A percentile compares a stretch with the other conserved stretches of the same genome.
Conservation (phyloP, 2,329 filamentous ascomycete species). For the Chrysosporium queenslandicum region DNA sequence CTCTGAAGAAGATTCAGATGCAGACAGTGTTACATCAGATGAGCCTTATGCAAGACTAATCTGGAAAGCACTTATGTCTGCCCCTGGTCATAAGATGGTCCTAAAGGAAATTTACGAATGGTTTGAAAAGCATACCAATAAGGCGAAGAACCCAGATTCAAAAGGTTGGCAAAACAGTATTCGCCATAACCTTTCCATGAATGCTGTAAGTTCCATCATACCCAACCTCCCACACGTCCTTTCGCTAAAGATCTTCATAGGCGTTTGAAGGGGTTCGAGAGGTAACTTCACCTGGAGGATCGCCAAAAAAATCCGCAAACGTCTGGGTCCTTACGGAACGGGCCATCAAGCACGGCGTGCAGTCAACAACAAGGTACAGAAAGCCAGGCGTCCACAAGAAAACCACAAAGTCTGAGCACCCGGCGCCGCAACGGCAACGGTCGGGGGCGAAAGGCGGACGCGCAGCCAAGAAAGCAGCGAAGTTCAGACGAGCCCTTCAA, state of each 20-base stretch:
- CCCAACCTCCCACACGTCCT: constrained; percentile 1
- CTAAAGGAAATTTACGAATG: constrained; percentile 83
- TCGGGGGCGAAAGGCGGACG: constrained; percentile 36
- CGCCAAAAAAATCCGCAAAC: constrained; percentile 54
- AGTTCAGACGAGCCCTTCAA: constrained; percentile 21
- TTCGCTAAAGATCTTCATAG: constrained; percentile 21
- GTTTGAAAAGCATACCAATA: constrained; percentile 74
- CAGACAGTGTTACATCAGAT: constrained; percentile 27
- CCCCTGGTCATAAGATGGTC: constrained; percentile 58
- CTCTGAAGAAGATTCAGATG: constrained; percentile 16
- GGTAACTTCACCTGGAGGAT: constrained; percentile 34
- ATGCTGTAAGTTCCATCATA: constrained; percentile 53
- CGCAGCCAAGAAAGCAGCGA: constrained; percentile 30
- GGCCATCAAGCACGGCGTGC: constrained; percentile 60
- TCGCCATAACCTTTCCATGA: constrained; percentile 93
- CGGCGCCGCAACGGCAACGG: constrained; percentile 32
- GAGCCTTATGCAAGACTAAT: constrained; percentile 77
- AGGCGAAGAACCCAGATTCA: constrained; percentile 49
- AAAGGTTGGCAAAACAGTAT: constrained; percentile 95
- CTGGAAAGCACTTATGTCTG: constrained; percentile 61
- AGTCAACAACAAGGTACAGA: constrained; percentile 75
- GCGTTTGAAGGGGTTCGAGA: constrained; percentile 30
- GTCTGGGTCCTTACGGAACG: constrained; percentile 68
- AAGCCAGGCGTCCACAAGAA: constrained; percentile 40
- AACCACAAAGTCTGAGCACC: constrained; percentile 28